phyloP scores from a whole-genome alignment of 768 basidiomycete genomes.

The Cantharellus anzutake region DNA sequence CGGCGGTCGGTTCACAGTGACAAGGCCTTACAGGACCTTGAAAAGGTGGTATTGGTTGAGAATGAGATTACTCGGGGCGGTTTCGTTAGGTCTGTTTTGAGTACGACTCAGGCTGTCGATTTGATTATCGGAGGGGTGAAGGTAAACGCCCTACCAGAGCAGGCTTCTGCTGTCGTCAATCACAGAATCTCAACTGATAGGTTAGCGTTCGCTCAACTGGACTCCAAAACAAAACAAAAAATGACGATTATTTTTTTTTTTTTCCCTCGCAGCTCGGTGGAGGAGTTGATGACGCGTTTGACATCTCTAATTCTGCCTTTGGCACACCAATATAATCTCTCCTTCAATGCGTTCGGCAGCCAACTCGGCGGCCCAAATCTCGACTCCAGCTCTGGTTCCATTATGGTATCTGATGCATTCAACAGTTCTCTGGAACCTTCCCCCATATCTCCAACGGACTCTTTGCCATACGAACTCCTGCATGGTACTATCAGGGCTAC shows the following conservation, averaged over 20 bases:
- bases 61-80: background rate
- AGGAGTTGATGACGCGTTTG: constrained; percentile 4
- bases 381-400: constrained; percentile 19
- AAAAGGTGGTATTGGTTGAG: constrained; percentile 17
- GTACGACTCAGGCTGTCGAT: constrained; percentile 67
- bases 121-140: constrained; percentile 31
- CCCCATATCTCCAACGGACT: constrained; percentile 33
- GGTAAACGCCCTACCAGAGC: constrained; percentile 64
- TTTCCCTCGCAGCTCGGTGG: constrained; percentile 3
- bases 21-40: constrained; percentile 31
- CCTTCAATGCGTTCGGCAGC: constrained; percentile 5
- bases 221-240: background rate
- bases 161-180: constrained; percentile 47
- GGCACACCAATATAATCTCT: constrained; percentile 4
- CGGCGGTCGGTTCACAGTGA: constrained; percentile 25
- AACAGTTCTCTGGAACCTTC: constrained; percentile 41
- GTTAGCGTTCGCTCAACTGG: background rate
- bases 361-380: constrained; percentile 4
- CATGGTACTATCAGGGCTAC: constrained; percentile 43
- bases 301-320: constrained; percentile 3
- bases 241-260: background rate
- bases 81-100: constrained; percentile 28
- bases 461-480: constrained; percentile 29
- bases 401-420: constrained; percentile 33
- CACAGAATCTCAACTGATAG: constrained; percentile 45